These are phyloP conservation scores for Orychophragmus violaceus DNA, from an alignment of 345 rosid species.

Conservation along the genomic window DNA sequence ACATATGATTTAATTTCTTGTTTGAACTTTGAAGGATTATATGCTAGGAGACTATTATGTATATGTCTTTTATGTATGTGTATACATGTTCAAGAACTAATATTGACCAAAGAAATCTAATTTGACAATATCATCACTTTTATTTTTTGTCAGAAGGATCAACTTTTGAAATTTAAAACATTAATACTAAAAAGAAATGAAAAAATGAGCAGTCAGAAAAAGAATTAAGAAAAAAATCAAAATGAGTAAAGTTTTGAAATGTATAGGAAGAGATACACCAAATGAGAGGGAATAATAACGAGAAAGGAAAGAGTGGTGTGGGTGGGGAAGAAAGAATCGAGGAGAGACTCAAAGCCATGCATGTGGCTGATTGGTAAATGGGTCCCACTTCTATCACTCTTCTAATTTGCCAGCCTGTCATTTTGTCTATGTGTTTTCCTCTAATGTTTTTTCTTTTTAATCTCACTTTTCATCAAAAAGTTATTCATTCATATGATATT, in stretches of 20 bases:
- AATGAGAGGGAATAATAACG: not conserved
- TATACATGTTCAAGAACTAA: not conserved
- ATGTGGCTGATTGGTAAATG: constrained; percentile 1
- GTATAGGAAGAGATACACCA: not conserved
- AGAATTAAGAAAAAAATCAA: not conserved
- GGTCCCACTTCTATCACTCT: not conserved
- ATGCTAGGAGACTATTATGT: not conserved
- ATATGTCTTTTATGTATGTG: not conserved
- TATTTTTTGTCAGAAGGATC: not conserved
- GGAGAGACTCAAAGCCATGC: not conserved
- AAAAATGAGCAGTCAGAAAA: not conserved
- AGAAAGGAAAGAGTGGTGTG: not conserved
- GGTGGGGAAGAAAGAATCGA: not conserved
- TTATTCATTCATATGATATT: not conserved
- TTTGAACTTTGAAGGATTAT: not conserved
- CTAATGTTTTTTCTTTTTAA: not conserved
- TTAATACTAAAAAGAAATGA: not conserved
- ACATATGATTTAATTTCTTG: not conserved
- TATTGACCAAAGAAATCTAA: not conserved
- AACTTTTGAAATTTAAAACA: not conserved
- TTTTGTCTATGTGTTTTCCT: not conserved
- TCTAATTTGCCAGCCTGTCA: constrained; percentile 9
- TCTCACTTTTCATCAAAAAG: not conserved
- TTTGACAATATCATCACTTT: not conserved
- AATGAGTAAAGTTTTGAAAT: not conserved